These are phyloP conservation scores for Pleurotus cornucopiae DNA, from an alignment of 768 basidiomycete species.

Conservation along the genomic window DNA sequence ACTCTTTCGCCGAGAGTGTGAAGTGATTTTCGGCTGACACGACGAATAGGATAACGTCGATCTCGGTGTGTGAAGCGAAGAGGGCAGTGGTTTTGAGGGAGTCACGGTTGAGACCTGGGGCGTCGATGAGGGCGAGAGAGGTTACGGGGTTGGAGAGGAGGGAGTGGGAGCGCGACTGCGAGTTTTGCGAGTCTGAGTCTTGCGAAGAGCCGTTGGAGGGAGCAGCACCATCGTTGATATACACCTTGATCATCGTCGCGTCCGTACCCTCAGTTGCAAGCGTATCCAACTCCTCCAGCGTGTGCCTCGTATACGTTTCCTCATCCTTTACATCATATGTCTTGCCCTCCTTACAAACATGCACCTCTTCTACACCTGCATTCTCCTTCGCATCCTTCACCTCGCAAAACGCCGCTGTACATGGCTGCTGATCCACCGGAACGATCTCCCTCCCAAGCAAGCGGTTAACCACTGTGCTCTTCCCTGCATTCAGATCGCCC, in stretches of 20 bases:
- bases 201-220: conserved; percentile 41
- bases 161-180: conserved; percentile 32
- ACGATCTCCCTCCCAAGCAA: conserved; percentile 86
- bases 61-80: conserved; percentile 95
- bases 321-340: conserved; percentile 69
- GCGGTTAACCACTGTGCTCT: conserved; percentile 97
- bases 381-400: conserved; percentile 89
- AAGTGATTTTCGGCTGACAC: conserved; percentile 99
- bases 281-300: conserved; percentile 68
- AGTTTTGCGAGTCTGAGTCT: too few relatives aligned
- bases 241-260: conserved; percentile 79
- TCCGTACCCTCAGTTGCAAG: conserved; percentile 67
- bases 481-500: conserved; percentile 97
- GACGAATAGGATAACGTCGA: conserved; percentile 97
- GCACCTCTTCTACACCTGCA: conserved; percentile 77
- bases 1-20: conserved; percentile 92
- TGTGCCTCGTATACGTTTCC: conserved; percentile 68
- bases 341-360: conserved; percentile 66
- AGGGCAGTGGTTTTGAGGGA: conserved; percentile 91
- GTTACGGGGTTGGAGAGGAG: conserved; percentile 93
- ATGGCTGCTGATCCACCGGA: conserved; percentile 97
- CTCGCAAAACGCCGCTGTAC: conserved; percentile 96
- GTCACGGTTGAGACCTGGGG: conserved; percentile 95
- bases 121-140: conserved; percentile 97
- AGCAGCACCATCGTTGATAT: conserved; percentile 77